These are phyloP conservation scores for Malus sylvestris DNA, from an alignment of 306 rosid species.

Conservation along the genomic window DNA sequence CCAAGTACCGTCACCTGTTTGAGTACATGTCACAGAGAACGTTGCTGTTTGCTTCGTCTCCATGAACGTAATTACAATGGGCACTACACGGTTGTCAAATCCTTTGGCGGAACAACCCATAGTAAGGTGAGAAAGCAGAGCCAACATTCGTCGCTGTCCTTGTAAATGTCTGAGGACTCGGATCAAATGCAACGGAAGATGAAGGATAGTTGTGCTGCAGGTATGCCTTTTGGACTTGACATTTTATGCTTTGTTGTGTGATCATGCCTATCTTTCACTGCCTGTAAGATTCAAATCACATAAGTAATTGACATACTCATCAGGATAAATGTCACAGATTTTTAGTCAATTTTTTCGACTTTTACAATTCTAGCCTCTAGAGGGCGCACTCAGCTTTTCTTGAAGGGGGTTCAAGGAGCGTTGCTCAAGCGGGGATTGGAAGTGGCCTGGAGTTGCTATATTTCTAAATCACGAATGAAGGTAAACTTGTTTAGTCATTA, in stretches of 20 bases:
- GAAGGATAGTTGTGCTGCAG: not conserved
- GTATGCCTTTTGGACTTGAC: not conserved
- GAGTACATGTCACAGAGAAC: not conserved
- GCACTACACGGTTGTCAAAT: not conserved
- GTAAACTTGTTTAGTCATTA: too few species aligned
- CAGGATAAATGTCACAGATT: not conserved
- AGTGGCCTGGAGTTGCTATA: too few species aligned
- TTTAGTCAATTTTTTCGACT: too few species aligned
- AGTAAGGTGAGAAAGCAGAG: not conserved
- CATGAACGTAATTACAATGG: not conserved
- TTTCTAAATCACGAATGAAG: too few species aligned
- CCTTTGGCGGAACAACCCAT: not conserved
- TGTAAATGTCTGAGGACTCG: not conserved
- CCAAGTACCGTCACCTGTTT: not conserved
- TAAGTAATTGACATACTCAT: not conserved
- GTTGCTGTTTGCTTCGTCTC: not conserved
- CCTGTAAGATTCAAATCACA: not conserved
- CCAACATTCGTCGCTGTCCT: not conserved
- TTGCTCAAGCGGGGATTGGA: too few species aligned
- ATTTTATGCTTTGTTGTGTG: not conserved
- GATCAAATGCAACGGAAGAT: not conserved
- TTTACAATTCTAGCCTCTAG: too few species aligned
- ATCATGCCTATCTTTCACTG: not conserved
- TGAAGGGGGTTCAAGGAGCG: too few species aligned
- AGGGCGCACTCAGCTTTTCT: too few species aligned